Evolutionary conservation across 1,284 basidiomycete species (phyloP).

Genomic region (Pseudozyma thailandica): DNA sequence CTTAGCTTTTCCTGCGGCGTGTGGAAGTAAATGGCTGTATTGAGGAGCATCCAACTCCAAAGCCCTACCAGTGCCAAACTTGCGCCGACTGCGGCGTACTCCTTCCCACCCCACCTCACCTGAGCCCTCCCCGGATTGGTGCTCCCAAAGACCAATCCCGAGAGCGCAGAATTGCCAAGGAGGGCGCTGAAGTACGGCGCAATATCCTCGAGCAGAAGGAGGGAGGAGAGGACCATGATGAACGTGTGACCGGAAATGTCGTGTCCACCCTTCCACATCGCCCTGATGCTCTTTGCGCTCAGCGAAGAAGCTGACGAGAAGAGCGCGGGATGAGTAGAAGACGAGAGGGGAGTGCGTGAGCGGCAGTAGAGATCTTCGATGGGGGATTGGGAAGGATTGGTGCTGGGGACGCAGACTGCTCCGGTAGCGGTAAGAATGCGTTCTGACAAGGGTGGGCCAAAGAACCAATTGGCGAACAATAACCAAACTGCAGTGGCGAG

Average conservation of each 20-base stretch:
- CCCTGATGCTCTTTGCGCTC: slow-evolving; percentile 12
- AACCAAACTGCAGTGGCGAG: slow-evolving; percentile 29
- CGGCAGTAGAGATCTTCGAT: slow-evolving; percentile 55
- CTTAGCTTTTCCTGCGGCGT: slow-evolving; percentile 85
- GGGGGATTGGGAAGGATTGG: slow-evolving; percentile 5
- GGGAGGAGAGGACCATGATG: slow-evolving; percentile 82
- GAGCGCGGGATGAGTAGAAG: slow-evolving; percentile 31
- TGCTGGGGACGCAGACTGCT: slow-evolving; percentile 76
- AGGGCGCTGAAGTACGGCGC: slow-evolving; percentile 66
- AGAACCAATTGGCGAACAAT: slow-evolving; percentile 81
- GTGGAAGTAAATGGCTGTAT: slow-evolving; percentile 91
- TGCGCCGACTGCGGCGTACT: slow-evolving; percentile 32
- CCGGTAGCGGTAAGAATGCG: slow-evolving; percentile 81
- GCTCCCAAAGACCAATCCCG: slow-evolving; percentile 1
- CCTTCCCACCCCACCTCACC: slow-evolving; percentile 9
- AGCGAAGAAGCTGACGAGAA: slow-evolving; percentile 8
- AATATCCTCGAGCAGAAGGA: slow-evolving; percentile 84
- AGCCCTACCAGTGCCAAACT: slow-evolving; percentile 74
- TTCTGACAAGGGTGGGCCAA: slow-evolving; percentile 84
- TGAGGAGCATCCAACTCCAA: slow-evolving; percentile 80
- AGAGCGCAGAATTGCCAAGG: not conserved
- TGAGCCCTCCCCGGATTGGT: not conserved
- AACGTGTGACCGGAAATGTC: slow-evolving; percentile 96
- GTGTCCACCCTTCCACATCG: slow-evolving; percentile 78
- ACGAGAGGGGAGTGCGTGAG: slow-evolving; percentile 34